Conservation (phyloP, 176 grass and related monocot species). For the Zizania latifolia region DNA sequence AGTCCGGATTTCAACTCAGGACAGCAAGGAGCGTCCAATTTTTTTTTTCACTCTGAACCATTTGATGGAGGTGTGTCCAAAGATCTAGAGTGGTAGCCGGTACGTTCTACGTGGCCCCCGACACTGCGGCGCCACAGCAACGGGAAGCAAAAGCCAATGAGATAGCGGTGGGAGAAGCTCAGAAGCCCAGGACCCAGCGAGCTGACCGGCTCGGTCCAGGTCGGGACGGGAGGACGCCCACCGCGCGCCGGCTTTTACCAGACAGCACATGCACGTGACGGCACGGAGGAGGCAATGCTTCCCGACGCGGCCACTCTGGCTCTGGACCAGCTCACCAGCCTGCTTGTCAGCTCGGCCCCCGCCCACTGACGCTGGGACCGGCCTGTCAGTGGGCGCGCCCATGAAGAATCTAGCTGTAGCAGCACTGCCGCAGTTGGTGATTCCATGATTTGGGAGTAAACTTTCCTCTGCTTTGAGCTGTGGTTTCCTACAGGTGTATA, state of each 20-base stretch:
- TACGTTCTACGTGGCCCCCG: neutral
- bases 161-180: neutral
- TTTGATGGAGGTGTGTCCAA: neutral
- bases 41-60: neutral
- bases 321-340: neutral
- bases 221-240: neutral
- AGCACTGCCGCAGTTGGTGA: neutral
- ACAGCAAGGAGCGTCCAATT: neutral
- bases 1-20: neutral
- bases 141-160: neutral
- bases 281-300: conserved; percentile 29
- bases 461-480: neutral
- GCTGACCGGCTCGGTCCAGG: neutral
- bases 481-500: neutral
- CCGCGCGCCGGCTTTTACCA: neutral
- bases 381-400: neutral
- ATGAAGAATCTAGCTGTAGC: neutral
- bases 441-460: neutral
- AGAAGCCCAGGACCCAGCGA: neutral
- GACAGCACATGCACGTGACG: conserved; percentile 25
- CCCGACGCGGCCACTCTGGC: neutral
- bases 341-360: neutral
- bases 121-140: neutral
- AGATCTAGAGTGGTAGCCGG: neutral
- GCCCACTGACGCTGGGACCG: neutral